These are phyloP conservation scores for Wickerhamomyces bisporus DNA, from an alignment of 805 yeast species.

Conservation along the genomic window DNA sequence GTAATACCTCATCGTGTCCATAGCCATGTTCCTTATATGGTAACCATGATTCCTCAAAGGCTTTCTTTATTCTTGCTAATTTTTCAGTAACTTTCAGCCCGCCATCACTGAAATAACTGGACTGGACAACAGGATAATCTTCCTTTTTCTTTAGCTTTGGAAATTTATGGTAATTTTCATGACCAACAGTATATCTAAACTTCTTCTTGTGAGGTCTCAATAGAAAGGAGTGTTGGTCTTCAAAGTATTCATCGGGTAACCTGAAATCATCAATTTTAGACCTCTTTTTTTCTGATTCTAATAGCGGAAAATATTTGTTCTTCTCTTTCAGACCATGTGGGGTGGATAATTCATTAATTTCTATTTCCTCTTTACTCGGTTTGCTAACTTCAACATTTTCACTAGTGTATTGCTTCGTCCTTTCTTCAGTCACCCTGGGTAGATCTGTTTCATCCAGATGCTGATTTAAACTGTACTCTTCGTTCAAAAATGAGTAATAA, in stretches of 20 bases:
- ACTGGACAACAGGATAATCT: constrained; percentile 26
- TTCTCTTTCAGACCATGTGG: constrained; percentile 24
- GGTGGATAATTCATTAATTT: constrained; percentile 1
- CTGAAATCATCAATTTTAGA: constrained; percentile 8
- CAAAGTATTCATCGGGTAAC: constrained; percentile 18
- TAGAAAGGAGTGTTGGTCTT: constrained; percentile 15
- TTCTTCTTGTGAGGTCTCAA: constrained; percentile 16
- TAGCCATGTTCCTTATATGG: constrained; percentile 36
- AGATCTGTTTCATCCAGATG: constrained; percentile 20
- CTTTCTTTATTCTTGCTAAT: constrained; percentile 28
- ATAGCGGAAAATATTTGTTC: constrained; percentile 35
- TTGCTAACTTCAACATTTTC: too few relatives aligned
- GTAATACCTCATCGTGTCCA: constrained; percentile 42
- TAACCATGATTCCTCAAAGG: constrained; percentile 40
- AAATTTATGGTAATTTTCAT: constrained; percentile 20
- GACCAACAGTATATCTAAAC: constrained; percentile 17
- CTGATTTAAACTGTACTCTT: constrained; percentile 19
- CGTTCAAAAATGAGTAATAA: constrained; percentile 24
- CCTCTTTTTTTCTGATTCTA: constrained; percentile 17
- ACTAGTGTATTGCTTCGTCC: too few relatives aligned
- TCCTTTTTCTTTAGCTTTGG: constrained; percentile 12
- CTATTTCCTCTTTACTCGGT: constrained; percentile 4
- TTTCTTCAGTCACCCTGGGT: constrained; percentile 18
- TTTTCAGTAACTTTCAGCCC: constrained; percentile 24
- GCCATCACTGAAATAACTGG: constrained; percentile 24